Conservation (phyloP, 495 filamentous ascomycete species). For the Hamigera avellanea region DNA sequence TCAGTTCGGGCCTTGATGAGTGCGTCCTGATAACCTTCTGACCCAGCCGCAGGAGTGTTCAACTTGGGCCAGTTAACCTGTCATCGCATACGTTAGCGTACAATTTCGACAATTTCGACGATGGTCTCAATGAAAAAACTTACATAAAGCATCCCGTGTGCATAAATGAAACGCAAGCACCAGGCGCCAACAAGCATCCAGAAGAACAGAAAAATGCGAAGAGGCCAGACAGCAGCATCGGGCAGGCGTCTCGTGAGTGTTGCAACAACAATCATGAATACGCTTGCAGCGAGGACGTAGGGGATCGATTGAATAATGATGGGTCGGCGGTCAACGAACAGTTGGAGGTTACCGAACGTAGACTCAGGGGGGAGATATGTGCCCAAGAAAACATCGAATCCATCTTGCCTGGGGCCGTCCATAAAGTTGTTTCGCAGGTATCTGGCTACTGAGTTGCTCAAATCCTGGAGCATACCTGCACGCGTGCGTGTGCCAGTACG, state of each 20-base stretch:
- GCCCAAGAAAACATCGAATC: slow-evolving; percentile 88
- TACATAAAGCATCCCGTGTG: slow-evolving; percentile 86
- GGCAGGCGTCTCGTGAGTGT: slow-evolving; percentile 56
- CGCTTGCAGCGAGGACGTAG: slow-evolving; percentile 74
- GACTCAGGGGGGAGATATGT: slow-evolving; percentile 61
- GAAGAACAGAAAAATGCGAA: slow-evolving; percentile 65
- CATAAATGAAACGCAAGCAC: slow-evolving; percentile 60
- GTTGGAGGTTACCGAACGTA: slow-evolving; percentile 46
- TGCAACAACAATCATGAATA: slow-evolving; percentile 79
- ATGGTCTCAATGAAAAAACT: slow-evolving; percentile 21
- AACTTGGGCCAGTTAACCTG: slow-evolving; percentile 97
- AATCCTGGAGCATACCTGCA: slow-evolving; percentile 68
- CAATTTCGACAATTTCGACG: too few relatives aligned
- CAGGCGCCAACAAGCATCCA: slow-evolving; percentile 60
- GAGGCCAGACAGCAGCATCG: slow-evolving; percentile 59
- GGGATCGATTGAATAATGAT: slow-evolving; percentile 80
- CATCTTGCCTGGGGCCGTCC: slow-evolving; percentile 88
- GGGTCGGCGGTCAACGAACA: slow-evolving; percentile 82
- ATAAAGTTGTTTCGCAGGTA: slow-evolving; percentile 87
- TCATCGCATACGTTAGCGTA: too few relatives aligned
- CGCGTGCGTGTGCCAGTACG: slow-evolving; percentile 78
- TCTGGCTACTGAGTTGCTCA: slow-evolving; percentile 68
- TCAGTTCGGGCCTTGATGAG: slow-evolving; percentile 65
- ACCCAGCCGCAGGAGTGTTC: slow-evolving; percentile 70
- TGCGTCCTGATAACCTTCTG: slow-evolving; percentile 82